These are phyloP conservation scores for Carex arenaria DNA, from an alignment of 202 grass and related monocot genomes.

Conservation along the genomic window DNA sequence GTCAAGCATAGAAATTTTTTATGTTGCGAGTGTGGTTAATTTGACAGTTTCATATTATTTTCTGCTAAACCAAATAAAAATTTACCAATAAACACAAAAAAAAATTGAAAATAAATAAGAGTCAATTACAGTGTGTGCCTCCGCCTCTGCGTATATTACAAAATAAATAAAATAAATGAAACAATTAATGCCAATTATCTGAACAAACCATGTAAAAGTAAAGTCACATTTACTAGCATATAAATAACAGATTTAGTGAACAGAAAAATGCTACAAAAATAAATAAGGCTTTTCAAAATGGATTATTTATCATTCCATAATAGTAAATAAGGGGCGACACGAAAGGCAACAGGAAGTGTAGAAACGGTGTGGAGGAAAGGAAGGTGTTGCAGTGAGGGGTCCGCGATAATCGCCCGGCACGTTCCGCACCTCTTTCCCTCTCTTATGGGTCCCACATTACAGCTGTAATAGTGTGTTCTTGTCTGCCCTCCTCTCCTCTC, in stretches of 20 bases:
- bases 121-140: too few relatives aligned
- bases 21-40: too few relatives aligned
- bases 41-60: too few relatives aligned
- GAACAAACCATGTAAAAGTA: not conserved
- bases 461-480: constrained; percentile 96
- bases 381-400: constrained; percentile 30
- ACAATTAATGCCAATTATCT: not conserved
- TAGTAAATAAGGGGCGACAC: too few relatives aligned
- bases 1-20: too few relatives aligned
- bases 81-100: too few relatives aligned
- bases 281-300: not conserved
- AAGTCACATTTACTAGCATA: not conserved
- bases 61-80: too few relatives aligned
- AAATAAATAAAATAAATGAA: not conserved
- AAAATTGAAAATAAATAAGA: too few relatives aligned
- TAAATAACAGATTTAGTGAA: not conserved
- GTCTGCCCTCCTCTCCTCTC: constrained; percentile 51
- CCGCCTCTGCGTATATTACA: not conserved
- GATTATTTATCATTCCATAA: not conserved
- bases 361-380: not conserved
- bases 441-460: constrained; percentile 50
- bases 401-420: constrained; percentile 88
- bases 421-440: constrained; percentile 76
- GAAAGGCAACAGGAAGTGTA: not conserved
- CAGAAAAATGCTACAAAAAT: not conserved